These are phyloP conservation scores for Smallanthus sonchifolius DNA, from an alignment of 129 eudicot species.

Conservation along the genomic window DNA sequence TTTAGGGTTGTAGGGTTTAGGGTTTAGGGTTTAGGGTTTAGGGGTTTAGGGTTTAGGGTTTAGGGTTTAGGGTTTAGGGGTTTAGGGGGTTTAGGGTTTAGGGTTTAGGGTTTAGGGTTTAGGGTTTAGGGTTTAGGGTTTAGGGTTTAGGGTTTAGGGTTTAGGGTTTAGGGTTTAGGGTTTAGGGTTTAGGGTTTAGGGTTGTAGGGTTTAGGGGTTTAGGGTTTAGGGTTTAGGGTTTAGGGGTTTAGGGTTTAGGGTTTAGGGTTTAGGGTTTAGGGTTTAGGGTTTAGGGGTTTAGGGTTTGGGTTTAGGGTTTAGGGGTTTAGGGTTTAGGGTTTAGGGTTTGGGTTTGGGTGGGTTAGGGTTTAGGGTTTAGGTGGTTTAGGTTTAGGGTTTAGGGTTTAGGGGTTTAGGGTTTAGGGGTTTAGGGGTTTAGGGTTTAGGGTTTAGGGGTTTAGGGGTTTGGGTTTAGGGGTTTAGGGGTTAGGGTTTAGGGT, in stretches of 20 bases:
- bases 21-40: slow-evolving; percentile 10
- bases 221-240: slow-evolving; percentile 13
- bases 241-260: not conserved
- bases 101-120: slow-evolving; percentile 18
- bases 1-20: slow-evolving; percentile 7
- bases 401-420: slow-evolving; percentile 18
- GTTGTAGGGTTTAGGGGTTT: not conserved
- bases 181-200: slow-evolving; percentile 17
- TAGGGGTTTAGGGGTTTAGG: slow-evolving; percentile 6
- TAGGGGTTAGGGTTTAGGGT: not conserved
- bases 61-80: slow-evolving; percentile 6
- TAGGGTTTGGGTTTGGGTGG: not conserved
- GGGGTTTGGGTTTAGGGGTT: not conserved
- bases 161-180: slow-evolving; percentile 10
- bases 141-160: slow-evolving; percentile 15
- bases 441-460: not conserved
- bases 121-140: slow-evolving; percentile 16
- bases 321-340: not conserved
- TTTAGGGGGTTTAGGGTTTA: slow-evolving; percentile 15
- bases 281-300: not conserved
- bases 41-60: not conserved
- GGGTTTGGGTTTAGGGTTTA: not conserved
- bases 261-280: not conserved
- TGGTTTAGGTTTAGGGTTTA: not conserved
- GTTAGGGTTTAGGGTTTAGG: not conserved